These are phyloP conservation scores for Alternaria sp. DNA, from an alignment of 2,329 filamentous ascomycete species.

Conservation along the genomic window DNA sequence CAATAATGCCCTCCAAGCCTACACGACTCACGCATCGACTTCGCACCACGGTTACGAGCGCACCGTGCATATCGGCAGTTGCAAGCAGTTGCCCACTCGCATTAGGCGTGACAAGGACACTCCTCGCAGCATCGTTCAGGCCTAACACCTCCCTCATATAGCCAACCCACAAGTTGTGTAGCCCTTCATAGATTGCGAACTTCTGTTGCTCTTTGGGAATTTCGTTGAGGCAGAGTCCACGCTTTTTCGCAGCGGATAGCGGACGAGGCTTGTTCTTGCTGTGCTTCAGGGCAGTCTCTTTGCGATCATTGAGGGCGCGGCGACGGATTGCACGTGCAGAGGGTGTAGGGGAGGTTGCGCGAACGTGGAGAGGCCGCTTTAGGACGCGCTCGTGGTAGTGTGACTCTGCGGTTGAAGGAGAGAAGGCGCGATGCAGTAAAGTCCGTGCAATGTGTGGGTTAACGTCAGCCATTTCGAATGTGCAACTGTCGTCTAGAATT, in stretches of 20 bases:
- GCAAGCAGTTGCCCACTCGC: constrained; percentile 76
- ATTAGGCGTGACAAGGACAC: constrained; percentile 62
- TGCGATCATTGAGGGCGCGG: constrained; percentile 62
- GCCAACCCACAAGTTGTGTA: constrained; percentile 80
- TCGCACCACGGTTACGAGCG: constrained; percentile 80
- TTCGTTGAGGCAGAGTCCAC: constrained; percentile 75
- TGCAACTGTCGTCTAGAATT: neutral
- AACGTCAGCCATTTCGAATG: constrained; percentile 30
- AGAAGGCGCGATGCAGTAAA: constrained; percentile 81
- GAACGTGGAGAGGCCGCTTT: constrained; percentile 80
- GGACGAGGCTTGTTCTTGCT: constrained; percentile 67
- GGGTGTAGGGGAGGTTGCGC: constrained; percentile 73
- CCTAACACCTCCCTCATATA: constrained; percentile 87
- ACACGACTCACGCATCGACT: constrained; percentile 83
- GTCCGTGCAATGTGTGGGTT: constrained; percentile 51
- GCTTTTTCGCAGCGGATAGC: constrained; percentile 80
- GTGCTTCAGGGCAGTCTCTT: constrained; percentile 38
- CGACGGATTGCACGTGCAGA: constrained; percentile 52
- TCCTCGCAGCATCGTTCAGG: constrained; percentile 53
- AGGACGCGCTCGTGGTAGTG: constrained; percentile 86
- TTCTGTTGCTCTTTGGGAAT: constrained; percentile 73
- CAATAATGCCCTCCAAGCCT: constrained; percentile 83
- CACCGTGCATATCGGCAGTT: constrained; percentile 91
- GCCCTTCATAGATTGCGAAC: constrained; percentile 78
- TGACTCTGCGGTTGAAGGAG: constrained; percentile 71